A percentile compares a stretch with the other conserved stretches of the same genome.
These are phyloP conservation scores for Ceratobasidium papillatum DNA, from an alignment of 1,284 basidiomycete genomes.

Conservation along the genomic window DNA sequence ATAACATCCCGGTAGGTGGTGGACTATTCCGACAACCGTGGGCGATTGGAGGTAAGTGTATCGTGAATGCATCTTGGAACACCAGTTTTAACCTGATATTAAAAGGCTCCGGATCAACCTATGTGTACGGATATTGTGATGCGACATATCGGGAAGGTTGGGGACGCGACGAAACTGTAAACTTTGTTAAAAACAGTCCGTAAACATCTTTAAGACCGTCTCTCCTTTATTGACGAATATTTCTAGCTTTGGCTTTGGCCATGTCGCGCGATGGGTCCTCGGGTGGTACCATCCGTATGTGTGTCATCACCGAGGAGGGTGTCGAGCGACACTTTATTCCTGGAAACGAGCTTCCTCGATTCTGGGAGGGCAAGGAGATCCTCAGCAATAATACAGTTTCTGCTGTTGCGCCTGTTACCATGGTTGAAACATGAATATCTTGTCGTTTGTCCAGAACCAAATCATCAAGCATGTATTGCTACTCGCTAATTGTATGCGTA, in stretches of 20 bases:
- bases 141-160: slow-evolving; percentile 97
- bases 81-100: neutral
- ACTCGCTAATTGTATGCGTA: neutral
- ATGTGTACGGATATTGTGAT: slow-evolving; percentile 99
- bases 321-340: slow-evolving; percentile 95
- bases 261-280: slow-evolving; percentile 99
- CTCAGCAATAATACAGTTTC: slow-evolving; percentile 52
- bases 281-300: slow-evolving; percentile 97
- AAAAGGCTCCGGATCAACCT: slow-evolving; percentile 94
- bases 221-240: slow-evolving; percentile 32
- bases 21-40: slow-evolving; percentile 94
- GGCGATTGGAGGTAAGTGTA: slow-evolving; percentile 84
- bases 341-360: slow-evolving; percentile 87
- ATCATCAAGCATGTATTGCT: neutral
- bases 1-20: slow-evolving; percentile 94
- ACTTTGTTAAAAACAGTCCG: slow-evolving; percentile 97
- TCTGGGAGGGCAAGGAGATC: slow-evolving; percentile 85
- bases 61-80: slow-evolving; percentile 15
- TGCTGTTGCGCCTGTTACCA: slow-evolving; percentile 22
- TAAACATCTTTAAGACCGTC: slow-evolving; percentile 46
- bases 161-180: slow-evolving; percentile 88
- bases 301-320: slow-evolving; percentile 90
- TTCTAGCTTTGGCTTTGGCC: slow-evolving; percentile 88
- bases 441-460: neutral
- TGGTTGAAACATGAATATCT: slow-evolving; percentile 16